Base-by-base conservation (phyloP, 225 moss, liverwort and hornwort species). In the Climacium dendroides region DNA sequence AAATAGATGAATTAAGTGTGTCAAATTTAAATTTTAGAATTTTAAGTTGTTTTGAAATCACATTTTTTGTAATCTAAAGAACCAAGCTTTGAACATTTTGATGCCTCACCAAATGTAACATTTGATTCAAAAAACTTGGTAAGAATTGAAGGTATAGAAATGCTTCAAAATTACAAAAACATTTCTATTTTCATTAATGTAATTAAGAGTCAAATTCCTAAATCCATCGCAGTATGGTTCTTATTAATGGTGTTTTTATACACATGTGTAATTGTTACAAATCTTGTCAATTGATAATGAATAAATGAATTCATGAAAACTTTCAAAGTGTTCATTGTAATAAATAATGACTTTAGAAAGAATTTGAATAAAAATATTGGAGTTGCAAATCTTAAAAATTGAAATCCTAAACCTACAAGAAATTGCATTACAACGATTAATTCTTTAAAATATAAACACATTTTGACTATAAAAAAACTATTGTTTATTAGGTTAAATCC, bases 81-180 rank as follows among this genome's bases (percentile, higher is more conserved):
- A n/a, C 15, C 7, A 39, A 55, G 0, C 1, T 20, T 25, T 26
- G 8, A 72, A 73, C 1, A 41, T 67, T 5, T 26, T 8, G 1
- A 19, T 37, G 6, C 47, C 14, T 64, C 1, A 32, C 53, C 4
- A 60, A 54, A 74, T 58, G 15, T 2, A 19, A 30, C 0, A 45
- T 3, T 37, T 52, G 4, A 55, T 43, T 65, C 4, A 23, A 65
- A n/a, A n/a, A n/a, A n/a, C n/a, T n/a, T n/a, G n/a, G n/a, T n/a
- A n/a, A n/a, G n/a, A n/a, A 45, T 74, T n/a, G 1, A 10, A 85
- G 2, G n/a, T 4, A 50, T 30, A 28, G 1, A 26, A 20, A 77
- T 8, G 3, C 3, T 53, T n/a, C 4, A 30, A 52, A 48, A 18
- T 32, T 3, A 0, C 1, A 48, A 61, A 19, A 6, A 0, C 4